Base-by-base conservation (phyloP, 1,284 basidiomycete genomes). In the Rhodotorula sp. region DNA sequence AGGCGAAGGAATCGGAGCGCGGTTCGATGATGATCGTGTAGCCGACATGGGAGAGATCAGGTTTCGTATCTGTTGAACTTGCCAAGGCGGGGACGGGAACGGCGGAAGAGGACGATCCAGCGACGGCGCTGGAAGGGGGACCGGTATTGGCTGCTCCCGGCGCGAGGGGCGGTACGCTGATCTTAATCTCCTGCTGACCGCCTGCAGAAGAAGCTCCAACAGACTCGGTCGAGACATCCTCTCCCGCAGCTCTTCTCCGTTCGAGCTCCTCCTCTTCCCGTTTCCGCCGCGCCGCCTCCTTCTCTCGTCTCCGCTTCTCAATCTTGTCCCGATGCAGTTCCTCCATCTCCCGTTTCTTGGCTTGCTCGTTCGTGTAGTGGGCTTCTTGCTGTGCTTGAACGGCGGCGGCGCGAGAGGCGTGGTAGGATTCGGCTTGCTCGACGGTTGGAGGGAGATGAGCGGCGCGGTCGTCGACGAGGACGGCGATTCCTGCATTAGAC, bases 401-500 rank as follows among this genome's bases (percentile, higher is more conserved):
- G 58, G 84, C 81, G 8, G 91, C 81, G 48, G 87, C 83, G 0
- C 78, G 72, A 34, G 68, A 67, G 16, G 57, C 16, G 34, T 65
- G 64, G 66, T 78, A 79, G 7, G 49, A 47, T 1, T 49, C n/a
- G 21, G 75, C 64, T 67, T 80, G 75, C 10, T 81, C 78, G 0
- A 82, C 46, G 0, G 86, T 85, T 0, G 92, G 90, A n/a, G 84
- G 78, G 18, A 79, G 81, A 77, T 92, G 88, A 0, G 90, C 87
- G 5, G 79, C 79, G 5, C 85, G 84, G 73, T 97, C 90, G 78
- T 93, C 88, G 29, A 97, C 84, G 18, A 98, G 83, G 46, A 90
- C 85, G 3, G 91, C 93, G 6, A 89, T 82, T 39, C 87, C 93
- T 94, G 79, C n/a, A 18, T n/a, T 34, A 6, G 15, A 20, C 16